Base-by-base conservation (phyloP, 352 stramenopile species). In the Phytopythium litorale region DNA sequence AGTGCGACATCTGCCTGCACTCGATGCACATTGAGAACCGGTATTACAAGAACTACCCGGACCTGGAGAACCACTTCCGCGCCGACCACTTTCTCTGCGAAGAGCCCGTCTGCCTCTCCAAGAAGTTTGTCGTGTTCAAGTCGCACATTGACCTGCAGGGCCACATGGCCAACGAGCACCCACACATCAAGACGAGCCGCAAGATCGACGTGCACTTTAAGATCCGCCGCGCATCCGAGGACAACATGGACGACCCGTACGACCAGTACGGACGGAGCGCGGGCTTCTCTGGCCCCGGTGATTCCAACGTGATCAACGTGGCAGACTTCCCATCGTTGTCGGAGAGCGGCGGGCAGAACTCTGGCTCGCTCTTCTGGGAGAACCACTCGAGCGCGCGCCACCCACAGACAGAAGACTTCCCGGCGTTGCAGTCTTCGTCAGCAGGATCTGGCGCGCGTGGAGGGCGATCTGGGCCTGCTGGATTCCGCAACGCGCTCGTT, bases 31-130 rank as follows among this genome's bases (percentile, higher is more conserved):
- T 96, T 21, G 81, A 95, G 71, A 92, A 96, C 72, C 73, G 88
- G 42, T 96, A 96, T 68, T 97, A 96, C 79, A 93, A 93, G 73
- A 87, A 97, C 72, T 97, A 97, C 70, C 72, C 80, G 48, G 90
- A 97, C 69, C 60, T 97, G 43, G 84, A 97, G 59, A 91, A 92
- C 70, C 89, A 97, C 63, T 97, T 97, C 72, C 83, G 90, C 59
- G 79, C 79, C 19, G 87, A 95, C 16, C 90, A 97, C 57, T 93
- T 88, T 49, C 63, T 97, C 46, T 97, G 89, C 56, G 89, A 97
- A 70, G 88, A 97, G 60, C 63, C 78, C 8, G 38, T 62, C 33
- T 97, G 90, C 70, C 72, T 97, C 0, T 68, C 68, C 19, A 88
- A 92, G 58, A 96, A 96, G 62, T 97, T 97, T 62, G 82, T 96